These are phyloP conservation scores for Allantophomopsis cytisporea DNA, from an alignment of 2,329 filamentous ascomycete genomes.

Conservation along the genomic window DNA sequence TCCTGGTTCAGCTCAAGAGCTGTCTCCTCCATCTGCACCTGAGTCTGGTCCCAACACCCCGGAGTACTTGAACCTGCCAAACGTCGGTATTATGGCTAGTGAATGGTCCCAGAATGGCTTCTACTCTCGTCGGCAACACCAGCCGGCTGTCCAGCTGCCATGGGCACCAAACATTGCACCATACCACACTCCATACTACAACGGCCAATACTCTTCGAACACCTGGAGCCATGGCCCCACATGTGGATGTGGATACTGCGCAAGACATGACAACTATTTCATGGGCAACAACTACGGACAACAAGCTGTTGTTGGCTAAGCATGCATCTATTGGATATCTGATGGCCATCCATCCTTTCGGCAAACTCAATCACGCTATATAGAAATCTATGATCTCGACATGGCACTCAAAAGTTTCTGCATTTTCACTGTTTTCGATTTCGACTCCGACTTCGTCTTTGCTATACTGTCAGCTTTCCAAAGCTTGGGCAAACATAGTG, in stretches of 20 bases:
- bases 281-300: constrained; percentile 28
- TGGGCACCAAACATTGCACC: constrained; percentile 22
- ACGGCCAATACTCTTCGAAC: constrained; percentile 26
- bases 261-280: constrained; percentile 32
- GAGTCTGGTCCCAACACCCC: constrained; percentile 38
- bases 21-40: constrained; percentile 37
- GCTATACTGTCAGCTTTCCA: too few species aligned
- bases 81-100: constrained; percentile 33
- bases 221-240: constrained; percentile 30
- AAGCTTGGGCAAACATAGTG: constrained; percentile 9
- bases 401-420: constrained; percentile 15
- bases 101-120: constrained; percentile 35
- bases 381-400: not conserved
- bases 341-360: not conserved
- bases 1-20: constrained; percentile 19
- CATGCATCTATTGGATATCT: not conserved
- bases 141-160: constrained; percentile 8
- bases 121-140: constrained; percentile 23
- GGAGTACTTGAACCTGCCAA: constrained; percentile 32
- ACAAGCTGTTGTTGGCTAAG: constrained; percentile 28
- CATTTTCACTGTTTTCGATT: constrained; percentile 4
- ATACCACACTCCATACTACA: constrained; percentile 31
- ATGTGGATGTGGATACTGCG: constrained; percentile 31
- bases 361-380: not conserved
- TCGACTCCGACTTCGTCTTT: too few species aligned